phyloP scores from a whole-genome alignment of 805 yeast genomes.

The Sungouiella thailandica region DNA sequence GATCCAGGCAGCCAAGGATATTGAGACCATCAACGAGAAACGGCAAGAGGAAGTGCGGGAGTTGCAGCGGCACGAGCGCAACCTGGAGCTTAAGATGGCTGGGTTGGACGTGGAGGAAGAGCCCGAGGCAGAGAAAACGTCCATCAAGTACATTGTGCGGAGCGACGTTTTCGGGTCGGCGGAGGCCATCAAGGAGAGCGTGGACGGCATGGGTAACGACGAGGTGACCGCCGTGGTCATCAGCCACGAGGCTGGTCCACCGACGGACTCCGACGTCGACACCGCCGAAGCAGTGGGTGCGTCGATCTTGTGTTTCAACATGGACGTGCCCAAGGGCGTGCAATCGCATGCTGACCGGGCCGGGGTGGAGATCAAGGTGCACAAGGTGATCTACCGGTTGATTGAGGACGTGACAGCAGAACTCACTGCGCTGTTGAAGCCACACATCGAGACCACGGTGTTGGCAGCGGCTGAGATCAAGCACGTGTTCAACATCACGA shows the following conservation, averaged over 20 bases:
- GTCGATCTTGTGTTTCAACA: slow-evolving; percentile 71
- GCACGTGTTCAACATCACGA: slow-evolving; percentile 64
- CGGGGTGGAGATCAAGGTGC: slow-evolving; percentile 56
- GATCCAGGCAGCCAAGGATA: slow-evolving; percentile 55
- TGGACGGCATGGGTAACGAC: slow-evolving; percentile 78
- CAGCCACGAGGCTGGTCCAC: slow-evolving; percentile 73
- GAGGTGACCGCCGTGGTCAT: slow-evolving; percentile 72
- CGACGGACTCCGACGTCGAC: slow-evolving; percentile 44
- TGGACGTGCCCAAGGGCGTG: slow-evolving; percentile 61
- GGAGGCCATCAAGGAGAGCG: slow-evolving; percentile 85
- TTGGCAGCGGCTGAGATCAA: slow-evolving; percentile 64
- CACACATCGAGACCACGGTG: slow-evolving; percentile 61
- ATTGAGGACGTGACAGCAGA: slow-evolving; percentile 76
- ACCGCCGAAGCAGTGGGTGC: slow-evolving; percentile 48
- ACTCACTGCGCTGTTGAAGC: slow-evolving; percentile 56
- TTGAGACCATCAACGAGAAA: slow-evolving; percentile 66
- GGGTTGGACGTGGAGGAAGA: slow-evolving; percentile 53
- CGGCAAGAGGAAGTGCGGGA: slow-evolving; percentile 53
- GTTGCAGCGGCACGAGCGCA: slow-evolving; percentile 46
- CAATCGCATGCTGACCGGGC: slow-evolving; percentile 50
- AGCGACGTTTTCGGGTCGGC: slow-evolving; percentile 94
- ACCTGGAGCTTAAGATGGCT: slow-evolving; percentile 53
- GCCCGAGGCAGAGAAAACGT: slow-evolving; percentile 24
- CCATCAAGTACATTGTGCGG: slow-evolving; percentile 63
- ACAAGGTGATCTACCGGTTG: slow-evolving; percentile 80